Percentiles rank a stretch among this genome's conserved stretches.
phyloP scores from a whole-genome alignment of 2,329 filamentous ascomycete species.

The Teratosphaeriaceae sp. region DNA sequence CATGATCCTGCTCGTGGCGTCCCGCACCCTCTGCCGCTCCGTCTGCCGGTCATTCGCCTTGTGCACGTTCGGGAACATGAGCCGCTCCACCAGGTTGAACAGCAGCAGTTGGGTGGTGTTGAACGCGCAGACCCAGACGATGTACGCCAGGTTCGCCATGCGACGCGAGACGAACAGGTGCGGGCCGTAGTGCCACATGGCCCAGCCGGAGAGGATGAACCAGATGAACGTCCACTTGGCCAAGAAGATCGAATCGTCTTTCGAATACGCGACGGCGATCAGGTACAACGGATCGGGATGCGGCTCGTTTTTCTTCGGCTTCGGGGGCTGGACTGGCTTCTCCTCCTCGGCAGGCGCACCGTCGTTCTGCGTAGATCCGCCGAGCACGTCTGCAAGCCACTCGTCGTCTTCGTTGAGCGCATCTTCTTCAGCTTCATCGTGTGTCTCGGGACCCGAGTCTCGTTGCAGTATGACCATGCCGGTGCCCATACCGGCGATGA shows the following conservation, averaged over 20 bases:
- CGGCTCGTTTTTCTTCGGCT: conserved; percentile 12
- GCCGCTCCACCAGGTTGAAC: conserved; percentile 69
- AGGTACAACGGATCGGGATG: conserved; percentile 14
- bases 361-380: conserved; percentile 12
- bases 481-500: conserved; percentile 77
- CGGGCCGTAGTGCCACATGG: conserved; percentile 62
- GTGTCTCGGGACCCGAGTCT: conserved; percentile 20
- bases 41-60: conserved; percentile 46
- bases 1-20: conserved; percentile 74
- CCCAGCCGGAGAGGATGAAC: conserved; percentile 64
- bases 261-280: conserved; percentile 10
- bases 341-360: conserved; percentile 4
- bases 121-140: conserved; percentile 88
- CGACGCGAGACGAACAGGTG: conserved; percentile 76
- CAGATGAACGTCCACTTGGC: conserved; percentile 60
- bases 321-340: conserved; percentile 6
- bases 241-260: conserved; percentile 42
- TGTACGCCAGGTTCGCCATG: conserved; percentile 86
- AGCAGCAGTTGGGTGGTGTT: conserved; percentile 76
- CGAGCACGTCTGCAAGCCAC: conserved; percentile 31
- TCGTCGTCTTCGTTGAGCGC: conserved; percentile 29
- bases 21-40: conserved; percentile 58
- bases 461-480: conserved; percentile 73
- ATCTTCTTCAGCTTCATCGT: conserved; percentile 13
- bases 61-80: conserved; percentile 70